Evolutionary conservation across 2,329 filamentous ascomycete species (phyloP), one percentile per base, ranked within the genome.

Genomic region (Botryotinia calthae): DNA sequence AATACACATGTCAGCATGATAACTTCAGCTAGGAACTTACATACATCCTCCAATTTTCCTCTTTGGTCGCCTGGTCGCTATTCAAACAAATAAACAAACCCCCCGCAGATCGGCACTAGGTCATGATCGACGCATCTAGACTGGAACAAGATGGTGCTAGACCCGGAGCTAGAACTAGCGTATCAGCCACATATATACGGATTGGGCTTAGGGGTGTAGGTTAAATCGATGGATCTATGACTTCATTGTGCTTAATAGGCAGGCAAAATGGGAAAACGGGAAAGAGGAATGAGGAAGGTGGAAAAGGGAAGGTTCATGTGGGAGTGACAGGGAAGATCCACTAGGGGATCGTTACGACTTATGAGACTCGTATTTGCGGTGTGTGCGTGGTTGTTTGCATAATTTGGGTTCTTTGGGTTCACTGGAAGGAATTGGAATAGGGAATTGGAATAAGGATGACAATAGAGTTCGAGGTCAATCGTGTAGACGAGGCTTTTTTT

Each of bases 191-290:
- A 56, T 56, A 12, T 56, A 40, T 34, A 12, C 25, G 16, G 9
- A 56, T 67, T 42, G 4, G 25, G 44, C 0, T 18, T 66, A 51
- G 64, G 16, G 64, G 2, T n/a, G 8, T 54, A 7, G 8, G 9
- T 10, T 37, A 4, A 22, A 18, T 25, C 4, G n/a, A 40, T n/a
- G 25, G 16, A 14, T 54, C 46, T 20, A 66, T 66, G 64, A 66
- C 64, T 40, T 66, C 64, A 66, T 66, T 51, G 40, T 64, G n/a
- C 16, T 66, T 40, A 34, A 28, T n/a, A 64, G 40, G 16, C 25
- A 46, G 40, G 16, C 25, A 18, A 28, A 46, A 64, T 46, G 40
- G 40, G n/a, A n/a, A 44, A 10, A 54, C 12, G 5, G 22, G 25
- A 42, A 42, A 12, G 9, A 16, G 44, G 28, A 18, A 25, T 3